A percentile compares a stretch with the other conserved stretches of the same genome.
Conservation (phyloP, 495 filamentous ascomycete genomes). For the Ascodesmis nigricans region DNA sequence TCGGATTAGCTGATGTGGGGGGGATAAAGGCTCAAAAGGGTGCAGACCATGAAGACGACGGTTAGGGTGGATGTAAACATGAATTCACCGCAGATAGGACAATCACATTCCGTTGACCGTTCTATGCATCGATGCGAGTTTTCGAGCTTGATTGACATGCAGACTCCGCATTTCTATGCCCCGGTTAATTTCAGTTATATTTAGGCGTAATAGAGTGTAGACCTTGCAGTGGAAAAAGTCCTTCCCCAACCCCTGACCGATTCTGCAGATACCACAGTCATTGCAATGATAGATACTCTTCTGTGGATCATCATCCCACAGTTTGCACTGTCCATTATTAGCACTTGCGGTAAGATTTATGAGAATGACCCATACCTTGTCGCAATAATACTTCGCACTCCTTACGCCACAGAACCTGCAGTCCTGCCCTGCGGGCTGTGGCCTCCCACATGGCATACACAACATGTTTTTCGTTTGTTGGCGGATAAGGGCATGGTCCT, state of each 20-base stretch:
- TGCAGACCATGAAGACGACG: conserved; percentile 58
- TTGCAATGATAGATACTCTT: conserved; percentile 93
- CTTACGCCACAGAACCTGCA: conserved; percentile 55
- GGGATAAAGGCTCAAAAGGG: neutral
- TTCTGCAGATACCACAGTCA: conserved; percentile 88
- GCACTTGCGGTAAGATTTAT: conserved; percentile 80
- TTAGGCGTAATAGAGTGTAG: conserved; percentile 15
- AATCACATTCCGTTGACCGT: conserved; percentile 81
- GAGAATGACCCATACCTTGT: conserved; percentile 73
- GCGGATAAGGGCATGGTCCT: conserved; percentile 64
- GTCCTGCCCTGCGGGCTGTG: conserved; percentile 58
- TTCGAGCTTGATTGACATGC: conserved; percentile 62
- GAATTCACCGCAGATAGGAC: conserved; percentile 94
- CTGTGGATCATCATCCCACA: conserved; percentile 83
- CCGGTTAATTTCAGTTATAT: conserved; percentile 7
- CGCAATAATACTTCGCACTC: conserved; percentile 83
- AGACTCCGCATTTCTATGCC: conserved; percentile 62
- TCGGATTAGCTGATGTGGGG: neutral
- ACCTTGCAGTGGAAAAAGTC: conserved; percentile 98
- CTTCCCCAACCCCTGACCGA: conserved; percentile 78
- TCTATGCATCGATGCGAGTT: conserved; percentile 85
- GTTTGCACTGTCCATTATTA: conserved; percentile 39
- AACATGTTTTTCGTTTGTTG: conserved; percentile 84
- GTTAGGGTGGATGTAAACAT: conserved; percentile 82
- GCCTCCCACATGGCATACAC: conserved; percentile 82